phyloP scores from a whole-genome alignment of 257 asterid species.

The Marsdenia floribunda region DNA sequence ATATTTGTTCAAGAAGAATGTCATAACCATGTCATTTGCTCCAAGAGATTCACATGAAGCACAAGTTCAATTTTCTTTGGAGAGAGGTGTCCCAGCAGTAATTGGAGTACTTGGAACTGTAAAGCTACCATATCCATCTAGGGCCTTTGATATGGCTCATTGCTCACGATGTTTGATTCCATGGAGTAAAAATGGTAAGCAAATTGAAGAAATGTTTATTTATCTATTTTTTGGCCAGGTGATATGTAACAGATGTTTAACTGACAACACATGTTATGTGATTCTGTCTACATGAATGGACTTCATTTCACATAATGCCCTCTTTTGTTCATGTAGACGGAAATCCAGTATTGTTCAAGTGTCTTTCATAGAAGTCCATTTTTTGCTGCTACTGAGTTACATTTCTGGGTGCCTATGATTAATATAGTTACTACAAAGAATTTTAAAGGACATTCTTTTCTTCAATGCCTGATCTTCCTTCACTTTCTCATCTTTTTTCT shows the following conservation, averaged over 20 bases:
- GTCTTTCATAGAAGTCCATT: not conserved
- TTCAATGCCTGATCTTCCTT: not conserved
- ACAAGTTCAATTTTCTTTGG: slow-evolving; percentile 42
- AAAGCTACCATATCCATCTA: slow-evolving; percentile 37
- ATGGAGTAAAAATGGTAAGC: slow-evolving; percentile 38
- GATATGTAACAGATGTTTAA: not conserved
- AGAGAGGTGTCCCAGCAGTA: slow-evolving; percentile 44
- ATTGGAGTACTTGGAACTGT: slow-evolving; percentile 43
- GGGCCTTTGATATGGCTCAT: slow-evolving; percentile 48
- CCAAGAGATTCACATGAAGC: slow-evolving; percentile 45
- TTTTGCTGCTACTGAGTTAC: not conserved
- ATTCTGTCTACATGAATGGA: too few species aligned
- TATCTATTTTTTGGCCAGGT: not conserved
- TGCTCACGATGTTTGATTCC: slow-evolving; percentile 46
- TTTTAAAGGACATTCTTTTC: not conserved
- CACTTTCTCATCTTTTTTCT: not conserved
- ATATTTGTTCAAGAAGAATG: slow-evolving; percentile 39
- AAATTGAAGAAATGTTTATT: not conserved
- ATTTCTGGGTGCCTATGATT: not conserved
- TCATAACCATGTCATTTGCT: slow-evolving; percentile 43
- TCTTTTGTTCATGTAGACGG: not conserved
- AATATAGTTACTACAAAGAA: not conserved
- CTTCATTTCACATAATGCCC: not conserved
- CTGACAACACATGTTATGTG: not conserved
- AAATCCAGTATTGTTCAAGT: not conserved